Evolutionary conservation across 768 basidiomycete genomes (phyloP).

Genomic region (Vishniacozyma victoriae): DNA sequence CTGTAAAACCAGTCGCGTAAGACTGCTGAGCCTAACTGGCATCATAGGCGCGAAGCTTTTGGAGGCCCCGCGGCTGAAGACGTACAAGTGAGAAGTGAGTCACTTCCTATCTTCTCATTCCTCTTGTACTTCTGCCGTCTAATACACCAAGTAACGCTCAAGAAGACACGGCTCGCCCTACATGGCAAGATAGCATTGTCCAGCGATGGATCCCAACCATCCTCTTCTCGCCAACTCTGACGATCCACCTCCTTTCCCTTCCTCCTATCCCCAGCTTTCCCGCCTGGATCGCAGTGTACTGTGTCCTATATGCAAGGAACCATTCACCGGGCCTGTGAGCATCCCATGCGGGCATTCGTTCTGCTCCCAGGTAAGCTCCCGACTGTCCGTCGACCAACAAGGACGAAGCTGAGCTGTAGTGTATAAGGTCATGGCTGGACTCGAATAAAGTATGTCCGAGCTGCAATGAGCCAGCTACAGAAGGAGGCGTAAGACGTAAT

Average conservation of each 20-base stretch:
- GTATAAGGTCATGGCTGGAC: slow-evolving; percentile 59
- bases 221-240: slow-evolving; percentile 27
- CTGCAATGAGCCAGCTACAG: slow-evolving; percentile 59
- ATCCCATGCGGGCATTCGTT: slow-evolving; percentile 75
- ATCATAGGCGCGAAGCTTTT: too few species aligned
- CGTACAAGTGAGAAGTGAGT: too few species aligned
- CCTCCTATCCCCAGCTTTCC: slow-evolving; percentile 55
- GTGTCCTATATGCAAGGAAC: slow-evolving; percentile 71
- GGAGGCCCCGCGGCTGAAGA: too few species aligned
- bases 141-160: too few species aligned
- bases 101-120: too few species aligned
- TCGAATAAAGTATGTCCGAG: slow-evolving; percentile 65
- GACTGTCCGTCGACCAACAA: not conserved
- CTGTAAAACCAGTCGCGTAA: too few species aligned
- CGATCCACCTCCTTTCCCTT: slow-evolving; percentile 68
- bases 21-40: too few species aligned
- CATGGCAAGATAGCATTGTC: not conserved
- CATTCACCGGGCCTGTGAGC: slow-evolving; percentile 66
- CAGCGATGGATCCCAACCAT: slow-evolving; percentile 24
- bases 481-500: slow-evolving; percentile 63
- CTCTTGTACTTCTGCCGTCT: too few species aligned
- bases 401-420: slow-evolving; percentile 51
- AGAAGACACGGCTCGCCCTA: too few species aligned
- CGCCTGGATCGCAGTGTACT: slow-evolving; percentile 61
- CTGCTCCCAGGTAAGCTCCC: slow-evolving; percentile 50